Evolutionary conservation across 208 protist genomes (phyloP), one percentile per base, ranked within the genome.

Genomic region (Angomonas ambiguus): DNA sequence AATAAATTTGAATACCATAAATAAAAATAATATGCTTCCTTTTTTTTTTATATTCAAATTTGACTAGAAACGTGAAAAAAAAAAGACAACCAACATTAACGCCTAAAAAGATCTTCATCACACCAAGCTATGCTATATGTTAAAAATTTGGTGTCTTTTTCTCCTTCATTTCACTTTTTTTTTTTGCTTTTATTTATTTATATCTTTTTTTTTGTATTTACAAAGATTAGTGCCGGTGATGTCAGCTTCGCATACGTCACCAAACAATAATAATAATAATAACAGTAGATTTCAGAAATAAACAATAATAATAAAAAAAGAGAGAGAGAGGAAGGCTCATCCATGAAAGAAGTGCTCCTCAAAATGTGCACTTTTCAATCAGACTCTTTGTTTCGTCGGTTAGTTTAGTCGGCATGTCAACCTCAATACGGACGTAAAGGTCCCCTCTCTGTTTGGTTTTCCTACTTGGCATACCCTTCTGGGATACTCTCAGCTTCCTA

Each of bases 331-430:
- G 65, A 60, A 62, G n/a, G 31, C 20, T 53, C 35, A 55, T 31
- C 20, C 48, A 71, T 71, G 59, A 22, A 22, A 56, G 49, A 56
- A 56, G n/a, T 16, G 24, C 6, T 25, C 11, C 6, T 69, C 92
- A 92, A 45, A 95, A 93, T 13, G 71, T 73, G 74, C 90, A 95
- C 69, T 91, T 70, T 60, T 93, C 87, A 8, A 96, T 68, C 53
- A 93, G 62, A 18, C 78, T 76, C 62, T 82, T 88, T n/a, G 82
- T 90, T 34, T 85, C 83, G 20, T 88, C 86, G 31, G 65, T 80
- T 38, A 96, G 74, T 45, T 75, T 82, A 24, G 82, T 72, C 0
- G 91, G 91, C 85, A 96, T 92, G 24, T 87, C 78, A 5, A 96
- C 77, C 5, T 79, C 70, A 49, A 96, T 63, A 11, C 71, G 82